These are phyloP conservation scores for Cyclaneusma minus DNA, from an alignment of 2,329 filamentous ascomycete species.

Conservation along the genomic window DNA sequence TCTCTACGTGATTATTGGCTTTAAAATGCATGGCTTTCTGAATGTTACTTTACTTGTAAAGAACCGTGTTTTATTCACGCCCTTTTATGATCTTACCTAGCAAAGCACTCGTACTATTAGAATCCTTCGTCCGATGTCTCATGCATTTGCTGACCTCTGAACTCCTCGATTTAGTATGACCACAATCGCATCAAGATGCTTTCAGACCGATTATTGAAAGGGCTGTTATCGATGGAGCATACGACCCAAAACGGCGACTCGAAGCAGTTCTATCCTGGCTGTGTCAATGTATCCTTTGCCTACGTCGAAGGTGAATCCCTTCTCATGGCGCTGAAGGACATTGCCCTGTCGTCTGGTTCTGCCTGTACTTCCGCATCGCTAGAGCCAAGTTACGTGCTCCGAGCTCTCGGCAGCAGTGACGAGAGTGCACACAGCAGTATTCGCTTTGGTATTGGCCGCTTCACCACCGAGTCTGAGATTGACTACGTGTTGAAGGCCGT, in stretches of 20 bases:
- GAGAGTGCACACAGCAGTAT: constrained; percentile 98
- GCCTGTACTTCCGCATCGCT: constrained; percentile 94
- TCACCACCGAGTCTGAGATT: constrained; percentile 89
- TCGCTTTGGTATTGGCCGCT: constrained; percentile 90
- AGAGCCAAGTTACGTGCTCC: constrained; percentile 90
- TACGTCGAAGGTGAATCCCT: constrained; percentile 97
- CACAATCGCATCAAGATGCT: constrained; percentile 67
- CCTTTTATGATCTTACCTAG: constrained; percentile 2
- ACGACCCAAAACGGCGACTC: constrained; percentile 81
- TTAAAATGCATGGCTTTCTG: constrained; percentile 83
- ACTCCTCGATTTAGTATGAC: constrained; percentile 64
- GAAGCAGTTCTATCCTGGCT: constrained; percentile 78
- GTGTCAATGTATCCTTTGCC: constrained; percentile 95
- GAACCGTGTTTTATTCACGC: constrained; percentile 40
- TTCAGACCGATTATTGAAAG: constrained; percentile 69
- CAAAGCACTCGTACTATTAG: too few species aligned
- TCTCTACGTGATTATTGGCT: constrained; percentile 61
- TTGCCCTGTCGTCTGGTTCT: constrained; percentile 89
- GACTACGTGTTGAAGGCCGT: constrained; percentile 97
- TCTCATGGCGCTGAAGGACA: constrained; percentile 95
- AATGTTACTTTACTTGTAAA: constrained; percentile 31
- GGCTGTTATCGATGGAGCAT: constrained; percentile 80
- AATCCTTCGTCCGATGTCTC: constrained; percentile 1
- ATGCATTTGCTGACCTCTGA: constrained; percentile 18
- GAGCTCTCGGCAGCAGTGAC: constrained; percentile 88